Conservation (phyloP, 2,329 filamentous ascomycete genomes). For the Ophioceras dolichostomum region DNA sequence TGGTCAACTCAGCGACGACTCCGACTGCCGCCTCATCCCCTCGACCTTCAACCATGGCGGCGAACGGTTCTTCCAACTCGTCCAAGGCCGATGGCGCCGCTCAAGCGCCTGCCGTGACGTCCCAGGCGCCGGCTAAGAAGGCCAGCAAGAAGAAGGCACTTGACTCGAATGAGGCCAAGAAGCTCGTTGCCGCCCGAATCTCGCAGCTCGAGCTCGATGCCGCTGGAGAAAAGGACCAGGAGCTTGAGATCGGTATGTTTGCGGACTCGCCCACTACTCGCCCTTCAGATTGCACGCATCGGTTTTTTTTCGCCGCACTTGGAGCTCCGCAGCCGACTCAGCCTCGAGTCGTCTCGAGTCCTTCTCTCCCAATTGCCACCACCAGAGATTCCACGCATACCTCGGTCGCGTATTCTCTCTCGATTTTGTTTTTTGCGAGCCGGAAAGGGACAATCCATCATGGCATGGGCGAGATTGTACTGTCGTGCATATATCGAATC, state of each 20-base stretch:
- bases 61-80: slow-evolving; percentile 20
- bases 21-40: slow-evolving; percentile 9
- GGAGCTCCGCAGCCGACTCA: too few species aligned
- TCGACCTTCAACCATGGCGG: slow-evolving; percentile 17
- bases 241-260: slow-evolving; percentile 81
- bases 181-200: slow-evolving; percentile 85
- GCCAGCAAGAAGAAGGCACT: slow-evolving; percentile 72
- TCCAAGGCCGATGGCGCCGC: slow-evolving; percentile 23
- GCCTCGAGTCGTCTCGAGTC: too few species aligned
- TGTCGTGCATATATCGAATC: not conserved
- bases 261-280: too few species aligned
- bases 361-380: too few species aligned
- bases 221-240: slow-evolving; percentile 87
- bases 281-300: too few species aligned
- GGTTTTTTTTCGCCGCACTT: too few species aligned
- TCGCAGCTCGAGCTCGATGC: slow-evolving; percentile 90
- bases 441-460: slow-evolving; percentile 15
- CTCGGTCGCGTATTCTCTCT: too few species aligned
- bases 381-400: too few species aligned
- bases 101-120: slow-evolving; percentile 25
- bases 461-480: not conserved
- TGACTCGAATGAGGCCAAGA: slow-evolving; percentile 81
- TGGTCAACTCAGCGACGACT: slow-evolving; percentile 20
- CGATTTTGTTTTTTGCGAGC: slow-evolving; percentile 1
- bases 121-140: slow-evolving; percentile 56